phyloP scores from a whole-genome alignment of 768 basidiomycete genomes.

The Cubamyces lactineus region DNA sequence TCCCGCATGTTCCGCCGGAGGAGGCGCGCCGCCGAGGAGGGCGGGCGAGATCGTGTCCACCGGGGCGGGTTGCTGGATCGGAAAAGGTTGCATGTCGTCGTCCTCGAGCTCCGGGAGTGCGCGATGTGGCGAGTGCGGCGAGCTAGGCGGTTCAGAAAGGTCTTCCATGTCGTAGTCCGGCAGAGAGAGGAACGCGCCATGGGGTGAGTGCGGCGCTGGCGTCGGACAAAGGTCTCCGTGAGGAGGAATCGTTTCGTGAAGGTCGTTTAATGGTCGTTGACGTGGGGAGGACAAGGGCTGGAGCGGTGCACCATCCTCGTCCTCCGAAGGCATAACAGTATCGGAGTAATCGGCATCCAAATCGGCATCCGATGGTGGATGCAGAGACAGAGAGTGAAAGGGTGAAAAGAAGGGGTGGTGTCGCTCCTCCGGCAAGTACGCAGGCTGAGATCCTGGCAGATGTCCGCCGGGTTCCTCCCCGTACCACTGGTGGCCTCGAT shows the following conservation, averaged over 20 bases:
- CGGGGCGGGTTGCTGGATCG: constrained; percentile 5
- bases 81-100: not conserved
- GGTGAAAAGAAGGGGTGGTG: constrained; percentile 11
- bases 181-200: constrained; percentile 3
- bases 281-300: constrained; percentile 17
- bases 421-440: constrained; percentile 6
- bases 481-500: constrained; percentile 4
- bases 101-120: constrained; percentile 24
- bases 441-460: not conserved
- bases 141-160: constrained; percentile 13
- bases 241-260: constrained; percentile 10
- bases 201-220: constrained; percentile 28
- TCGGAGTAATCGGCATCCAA: constrained; percentile 26
- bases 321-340: constrained; percentile 26
- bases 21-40: constrained; percentile 19
- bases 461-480: not conserved
- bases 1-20: constrained; percentile 18
- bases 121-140: constrained; percentile 27
- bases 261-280: constrained; percentile 18
- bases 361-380: constrained; percentile 16
- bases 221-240: constrained; percentile 24
- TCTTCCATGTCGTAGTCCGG: constrained; percentile 26
- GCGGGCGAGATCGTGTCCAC: constrained; percentile 31
- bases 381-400: constrained; percentile 8
- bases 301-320: constrained; percentile 15